A percentile compares a stretch with the other conserved stretches of the same genome.
These are phyloP conservation scores for Penicillium sp. DNA, from an alignment of 2,329 filamentous ascomycete species.

Conservation along the genomic window DNA sequence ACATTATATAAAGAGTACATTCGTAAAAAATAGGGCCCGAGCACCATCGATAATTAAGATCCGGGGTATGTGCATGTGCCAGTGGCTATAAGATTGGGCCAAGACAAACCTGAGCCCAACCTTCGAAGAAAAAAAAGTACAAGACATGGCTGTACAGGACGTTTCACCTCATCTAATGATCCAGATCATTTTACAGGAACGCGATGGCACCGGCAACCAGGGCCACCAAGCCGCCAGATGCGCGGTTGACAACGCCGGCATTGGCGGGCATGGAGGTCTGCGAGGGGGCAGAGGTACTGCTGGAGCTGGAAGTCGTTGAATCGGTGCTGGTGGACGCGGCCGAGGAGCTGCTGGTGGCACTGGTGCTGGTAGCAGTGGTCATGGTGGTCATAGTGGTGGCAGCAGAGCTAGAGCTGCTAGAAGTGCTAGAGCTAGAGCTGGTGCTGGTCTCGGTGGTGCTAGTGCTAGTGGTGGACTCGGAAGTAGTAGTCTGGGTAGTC, in stretches of 20 bases:
- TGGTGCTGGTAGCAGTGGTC: slow-evolving; percentile 19
- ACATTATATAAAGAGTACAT: background rate
- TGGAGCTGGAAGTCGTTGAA: slow-evolving; percentile 17
- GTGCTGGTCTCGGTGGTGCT: slow-evolving; percentile 11
- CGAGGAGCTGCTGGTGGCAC: slow-evolving; percentile 7
- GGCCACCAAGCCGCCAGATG: slow-evolving; percentile 35
- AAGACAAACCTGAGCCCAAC: background rate
- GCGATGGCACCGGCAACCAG: slow-evolving; percentile 33
- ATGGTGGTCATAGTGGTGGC: slow-evolving; percentile 17
- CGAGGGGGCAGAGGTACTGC: slow-evolving; percentile 11
- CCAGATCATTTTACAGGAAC: slow-evolving; percentile 28
- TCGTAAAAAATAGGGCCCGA: background rate
- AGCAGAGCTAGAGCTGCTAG: slow-evolving; percentile 18
- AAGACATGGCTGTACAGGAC: background rate
- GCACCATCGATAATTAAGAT: background rate
- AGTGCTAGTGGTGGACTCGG: slow-evolving; percentile 19
- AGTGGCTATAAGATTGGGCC: background rate
- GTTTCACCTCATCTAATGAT: background rate
- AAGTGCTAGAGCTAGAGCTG: slow-evolving; percentile 12
- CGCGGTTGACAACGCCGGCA: slow-evolving; percentile 29
- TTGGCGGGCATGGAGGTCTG: slow-evolving; percentile 28
- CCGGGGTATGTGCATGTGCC: background rate
- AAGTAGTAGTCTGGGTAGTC: slow-evolving; percentile 21
- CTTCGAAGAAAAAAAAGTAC: background rate
- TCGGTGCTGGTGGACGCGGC: slow-evolving; percentile 14